A percentile compares a stretch with the other conserved stretches of the same genome.
phyloP scores from a whole-genome alignment of 1,284 basidiomycete species.

The Cryptococcus sp. region DNA sequence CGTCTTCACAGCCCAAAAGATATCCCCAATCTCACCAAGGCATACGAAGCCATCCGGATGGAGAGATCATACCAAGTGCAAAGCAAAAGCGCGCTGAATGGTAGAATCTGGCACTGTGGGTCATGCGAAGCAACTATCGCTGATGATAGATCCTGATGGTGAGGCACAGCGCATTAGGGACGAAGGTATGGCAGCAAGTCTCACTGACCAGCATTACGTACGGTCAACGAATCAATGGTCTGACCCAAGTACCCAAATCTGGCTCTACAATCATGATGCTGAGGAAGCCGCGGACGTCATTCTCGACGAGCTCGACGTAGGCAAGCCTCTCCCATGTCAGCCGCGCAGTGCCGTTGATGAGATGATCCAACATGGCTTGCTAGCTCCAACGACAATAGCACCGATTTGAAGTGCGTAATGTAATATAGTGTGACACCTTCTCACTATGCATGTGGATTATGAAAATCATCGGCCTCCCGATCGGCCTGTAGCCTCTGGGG shows the following conservation, averaged over 20 bases:
- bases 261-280: constrained; percentile 12
- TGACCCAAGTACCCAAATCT: constrained; percentile 10
- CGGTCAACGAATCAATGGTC: constrained; percentile 13
- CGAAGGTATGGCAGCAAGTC: constrained; percentile 8
- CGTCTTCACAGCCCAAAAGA: not conserved
- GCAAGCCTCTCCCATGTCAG: too few species aligned
- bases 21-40: not conserved
- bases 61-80: constrained; percentile 9
- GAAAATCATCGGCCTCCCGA: too few species aligned
- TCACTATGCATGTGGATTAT: too few species aligned
- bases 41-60: constrained; percentile 4
- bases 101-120: constrained; percentile 11
- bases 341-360: too few species aligned
- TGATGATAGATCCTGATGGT: constrained; percentile 4
- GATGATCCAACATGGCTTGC: too few species aligned
- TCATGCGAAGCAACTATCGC: not conserved
- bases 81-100: constrained; percentile 9
- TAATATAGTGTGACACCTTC: too few species aligned
- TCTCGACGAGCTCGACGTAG: constrained; percentile 5
- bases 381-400: too few species aligned
- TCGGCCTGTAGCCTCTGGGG: too few species aligned
- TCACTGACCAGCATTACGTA: constrained; percentile 8
- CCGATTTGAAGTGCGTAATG: too few species aligned
- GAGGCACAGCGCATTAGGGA: constrained; percentile 5
- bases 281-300: constrained; percentile 2